Base-by-base conservation (phyloP, 139 green algal genomes). In the Picochlorum sp. region DNA sequence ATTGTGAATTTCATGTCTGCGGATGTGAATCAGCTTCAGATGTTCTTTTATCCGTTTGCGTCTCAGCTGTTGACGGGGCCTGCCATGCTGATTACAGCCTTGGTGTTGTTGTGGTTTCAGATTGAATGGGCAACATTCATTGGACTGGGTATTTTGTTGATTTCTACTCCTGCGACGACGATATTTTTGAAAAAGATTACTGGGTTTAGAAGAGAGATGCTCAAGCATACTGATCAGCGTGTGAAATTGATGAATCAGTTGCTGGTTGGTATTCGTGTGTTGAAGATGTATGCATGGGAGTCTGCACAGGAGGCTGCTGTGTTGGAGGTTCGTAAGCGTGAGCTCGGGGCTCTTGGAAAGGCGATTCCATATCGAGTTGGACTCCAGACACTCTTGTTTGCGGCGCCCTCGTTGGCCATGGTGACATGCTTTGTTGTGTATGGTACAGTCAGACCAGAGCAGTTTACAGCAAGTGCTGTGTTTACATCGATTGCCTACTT, bases 401-500 rank as follows among this genome's bases (percentile, higher is more conserved):
- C 74, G 21, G 84, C 86, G 3, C 87, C 87, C 23, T 74, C 86
- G 2, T 65, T 86, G 15, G 83, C 88, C 47, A 85, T 90, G 49
- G 82, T 98, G 14, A 82, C 77, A 30, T 82, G 71, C 55, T 96
- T 98, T 71, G 81, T 81, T 21, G 74, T 73, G 6, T 97, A 91
- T 65, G 76, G 69, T 24, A 38, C 37, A 1, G 70, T 61, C 26
- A 31, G 66, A 47, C 62, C 74, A 37, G 44, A 69, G 28, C 24
- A 16, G 18, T 86, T 92, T 54, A 86, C 71, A 18, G 57, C 85
- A 20, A 68, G 82, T 11, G 67, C 66, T 44, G 85, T 90, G 56
- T 98, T 96, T 78, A 86, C 89, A 13, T 78, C 89, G 1, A 85
- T 98, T 47, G 68, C 90, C 28, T 79, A 95, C 20, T 98, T 98